These are phyloP conservation scores for Mimosa pudica DNA, from an alignment of 306 rosid species.

Conservation along the genomic window DNA sequence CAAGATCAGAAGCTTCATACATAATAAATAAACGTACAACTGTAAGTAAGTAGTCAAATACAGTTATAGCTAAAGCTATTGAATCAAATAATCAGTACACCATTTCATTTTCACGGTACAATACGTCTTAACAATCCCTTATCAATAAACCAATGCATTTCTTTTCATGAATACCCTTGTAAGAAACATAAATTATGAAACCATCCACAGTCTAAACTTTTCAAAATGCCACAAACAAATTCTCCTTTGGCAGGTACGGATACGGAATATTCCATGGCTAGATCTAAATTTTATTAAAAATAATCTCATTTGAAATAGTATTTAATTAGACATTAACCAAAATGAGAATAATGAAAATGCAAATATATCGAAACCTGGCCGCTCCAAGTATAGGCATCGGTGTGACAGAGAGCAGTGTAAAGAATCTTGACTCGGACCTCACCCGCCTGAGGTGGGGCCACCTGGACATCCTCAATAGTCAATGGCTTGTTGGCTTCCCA, in stretches of 20 bases:
- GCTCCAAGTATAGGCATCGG: slow-evolving; percentile 94
- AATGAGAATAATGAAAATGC: not conserved
- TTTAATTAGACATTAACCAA: not conserved
- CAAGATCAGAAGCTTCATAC: too few relatives aligned
- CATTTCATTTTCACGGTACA: too few relatives aligned
- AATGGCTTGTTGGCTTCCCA: slow-evolving; percentile 96
- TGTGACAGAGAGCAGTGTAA: slow-evolving; percentile 88
- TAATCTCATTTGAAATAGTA: not conserved
- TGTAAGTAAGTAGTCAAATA: too few relatives aligned
- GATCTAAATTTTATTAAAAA: not conserved
- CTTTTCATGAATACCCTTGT: too few relatives aligned
- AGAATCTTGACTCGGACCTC: slow-evolving; percentile 87
- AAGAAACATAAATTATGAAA: too few relatives aligned
- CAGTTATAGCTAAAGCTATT: too few relatives aligned
- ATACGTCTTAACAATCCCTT: too few relatives aligned
- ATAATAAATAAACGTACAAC: too few relatives aligned
- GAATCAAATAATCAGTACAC: too few relatives aligned
- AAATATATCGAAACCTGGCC: slow-evolving; percentile 74
- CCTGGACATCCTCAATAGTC: slow-evolving; percentile 81
- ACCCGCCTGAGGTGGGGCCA: slow-evolving; percentile 86
- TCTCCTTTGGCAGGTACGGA: not conserved
- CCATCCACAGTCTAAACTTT: too few relatives aligned
- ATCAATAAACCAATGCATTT: too few relatives aligned
- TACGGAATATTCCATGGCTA: not conserved
- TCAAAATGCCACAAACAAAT: too few relatives aligned